Evolutionary conservation across 2,329 filamentous ascomycete genomes (phyloP).

Genomic region (Acrocalymma vagum): DNA sequence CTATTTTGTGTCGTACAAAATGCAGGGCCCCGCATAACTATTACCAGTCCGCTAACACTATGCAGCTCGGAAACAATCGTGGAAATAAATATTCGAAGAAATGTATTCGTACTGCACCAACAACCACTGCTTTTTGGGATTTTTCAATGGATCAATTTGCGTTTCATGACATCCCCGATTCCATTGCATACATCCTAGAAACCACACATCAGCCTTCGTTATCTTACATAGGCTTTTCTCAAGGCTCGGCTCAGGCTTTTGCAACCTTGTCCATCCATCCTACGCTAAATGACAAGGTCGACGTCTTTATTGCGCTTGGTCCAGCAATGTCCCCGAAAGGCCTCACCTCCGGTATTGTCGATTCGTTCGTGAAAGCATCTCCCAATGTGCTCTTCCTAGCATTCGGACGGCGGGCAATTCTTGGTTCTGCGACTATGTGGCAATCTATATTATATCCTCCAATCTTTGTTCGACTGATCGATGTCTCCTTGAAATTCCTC

Average conservation of each 20-base stretch:
- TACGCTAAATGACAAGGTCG: constrained; percentile 87
- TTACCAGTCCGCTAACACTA: too few species aligned
- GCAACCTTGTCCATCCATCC: constrained; percentile 93
- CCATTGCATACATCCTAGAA: constrained; percentile 87
- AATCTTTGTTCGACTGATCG: constrained; percentile 88
- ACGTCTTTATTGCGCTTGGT: constrained; percentile 94
- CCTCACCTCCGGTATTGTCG: constrained; percentile 87
- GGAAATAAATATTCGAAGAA: constrained; percentile 99
- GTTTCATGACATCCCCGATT: constrained; percentile 96
- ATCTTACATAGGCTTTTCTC: constrained; percentile 96
- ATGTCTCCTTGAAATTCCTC: constrained; percentile 80
- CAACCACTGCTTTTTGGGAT: constrained; percentile 85
- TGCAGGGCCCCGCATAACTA: too few species aligned
- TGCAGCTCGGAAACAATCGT: constrained; percentile 89
- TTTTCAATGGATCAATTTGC: constrained; percentile 99
- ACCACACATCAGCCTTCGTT: constrained; percentile 84
- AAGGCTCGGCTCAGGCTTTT: constrained; percentile 96
- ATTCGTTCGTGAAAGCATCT: constrained; percentile 91
- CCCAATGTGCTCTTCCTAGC: constrained; percentile 91
- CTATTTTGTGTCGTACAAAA: not conserved
- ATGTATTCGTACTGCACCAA: constrained; percentile 77
- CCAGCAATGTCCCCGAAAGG: constrained; percentile 97
- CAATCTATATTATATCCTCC: constrained; percentile 94
- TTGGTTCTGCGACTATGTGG: constrained; percentile 96
- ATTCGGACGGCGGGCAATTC: constrained; percentile 89